Evolutionary conservation across 768 basidiomycete species (phyloP), one percentile per base, ranked within the genome.

Genomic region (Russula ochroleuca): DNA sequence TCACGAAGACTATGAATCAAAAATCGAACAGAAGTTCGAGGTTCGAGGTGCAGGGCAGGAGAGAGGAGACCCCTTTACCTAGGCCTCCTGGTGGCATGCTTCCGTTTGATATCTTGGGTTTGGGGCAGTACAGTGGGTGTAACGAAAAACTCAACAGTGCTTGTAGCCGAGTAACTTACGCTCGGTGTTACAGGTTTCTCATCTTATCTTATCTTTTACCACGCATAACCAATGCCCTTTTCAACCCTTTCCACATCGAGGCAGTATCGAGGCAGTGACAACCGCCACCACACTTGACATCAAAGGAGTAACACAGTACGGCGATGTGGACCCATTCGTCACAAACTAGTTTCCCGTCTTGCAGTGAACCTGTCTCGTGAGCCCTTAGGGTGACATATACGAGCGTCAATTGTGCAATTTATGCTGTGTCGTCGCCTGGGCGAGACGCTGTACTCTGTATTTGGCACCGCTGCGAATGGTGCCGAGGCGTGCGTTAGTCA

Each of bases 1-100:
- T 98, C 19, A 98, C 93, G 73, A 98, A 97, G 28, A 89, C 94
- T 96, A 60, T 43, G 6, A 0, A 33, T 8, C 10, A 10, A 6
- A 33, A 19, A 40, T 21, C 9, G 6, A 57, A 35, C 2, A 31
- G 19, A 6, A 41, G n/a, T n/a, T n/a, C n/a, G n/a, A 33, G 33
- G 17, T 45, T 31, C 28, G 5, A 45, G 43, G 43, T 28, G 19
- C 5, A n/a, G 28, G 21, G 19, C 2, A 41, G 5, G 6, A 37
- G 17, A 28, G 25, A 40, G 3, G n/a, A 2, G 14, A 15, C 31
- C 17, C 28, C 45, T 48, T n/a, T 61, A 64, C 63, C 63, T n/a
- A 64, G 53, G 23, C 53, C 53, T 41, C 38, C 37, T 7, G 45
- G 41, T 5, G 51, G 31, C 63, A 59, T 64, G 14, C 11, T 33